Percentiles rank a stretch among this genome's conserved stretches.
Conservation (phyloP, 2,329 filamentous ascomycete genomes). For the Aspergillus sp. region DNA sequence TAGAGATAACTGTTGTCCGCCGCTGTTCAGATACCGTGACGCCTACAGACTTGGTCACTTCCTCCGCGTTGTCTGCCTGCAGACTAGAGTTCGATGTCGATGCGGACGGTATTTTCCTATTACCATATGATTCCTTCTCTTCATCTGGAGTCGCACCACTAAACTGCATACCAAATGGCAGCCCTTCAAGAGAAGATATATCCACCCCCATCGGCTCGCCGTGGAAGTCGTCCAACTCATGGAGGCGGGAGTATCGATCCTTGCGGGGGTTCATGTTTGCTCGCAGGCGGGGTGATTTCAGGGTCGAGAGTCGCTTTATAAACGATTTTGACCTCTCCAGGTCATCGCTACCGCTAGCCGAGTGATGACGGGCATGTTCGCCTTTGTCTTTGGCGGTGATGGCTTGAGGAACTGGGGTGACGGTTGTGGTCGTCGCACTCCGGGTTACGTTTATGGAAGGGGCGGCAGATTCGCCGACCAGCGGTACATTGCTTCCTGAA, state of each 20-base stretch:
- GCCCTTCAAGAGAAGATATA: slow-evolving; percentile 15
- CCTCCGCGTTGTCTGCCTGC: neutral
- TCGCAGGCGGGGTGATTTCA: slow-evolving; percentile 2
- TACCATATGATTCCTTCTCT: too few species aligned
- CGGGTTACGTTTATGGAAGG: neutral
- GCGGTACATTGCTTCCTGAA: too few species aligned
- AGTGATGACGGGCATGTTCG: neutral
- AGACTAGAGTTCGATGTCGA: neutral
- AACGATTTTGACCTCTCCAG: slow-evolving; percentile 4
- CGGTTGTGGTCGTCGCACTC: too few species aligned
- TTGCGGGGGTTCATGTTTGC: slow-evolving; percentile 1
- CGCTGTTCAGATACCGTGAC: slow-evolving; percentile 34
- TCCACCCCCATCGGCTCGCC: slow-evolving; percentile 9
- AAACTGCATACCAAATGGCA: too few species aligned
- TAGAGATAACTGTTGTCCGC: slow-evolving; percentile 40
- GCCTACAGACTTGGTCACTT: slow-evolving; percentile 6
- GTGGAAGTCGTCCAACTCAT: slow-evolving; percentile 8
- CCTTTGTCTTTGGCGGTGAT: neutral
- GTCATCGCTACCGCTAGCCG: neutral
- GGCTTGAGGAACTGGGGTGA: neutral
- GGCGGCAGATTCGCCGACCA: too few species aligned
- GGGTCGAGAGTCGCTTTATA: slow-evolving; percentile 1
- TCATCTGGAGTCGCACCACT: too few species aligned
- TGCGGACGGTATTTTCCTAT: neutral
- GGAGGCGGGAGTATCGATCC: slow-evolving; percentile 4